Evolutionary conservation across 208 protist species (phyloP), one percentile per base, ranked within the genome.

Genomic region (Trypanosoma vivax): DNA sequence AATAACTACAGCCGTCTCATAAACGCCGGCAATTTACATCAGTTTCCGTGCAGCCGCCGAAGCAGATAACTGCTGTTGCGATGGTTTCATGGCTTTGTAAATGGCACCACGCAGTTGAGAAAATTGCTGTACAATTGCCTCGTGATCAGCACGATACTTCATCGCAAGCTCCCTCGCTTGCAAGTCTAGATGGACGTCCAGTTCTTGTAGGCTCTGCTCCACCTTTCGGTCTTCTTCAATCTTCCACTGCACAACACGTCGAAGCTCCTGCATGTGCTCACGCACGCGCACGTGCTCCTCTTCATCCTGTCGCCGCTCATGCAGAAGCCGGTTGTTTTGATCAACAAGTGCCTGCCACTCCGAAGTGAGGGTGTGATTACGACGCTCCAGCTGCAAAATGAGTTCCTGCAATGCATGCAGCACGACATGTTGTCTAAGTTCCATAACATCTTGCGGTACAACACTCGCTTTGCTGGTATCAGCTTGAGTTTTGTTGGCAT

Each of bases 121-220:
- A 49, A 94, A 94, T 35, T 82, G 83, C 3, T 57, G 43, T 38
- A 76, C 64, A 64, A 92, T 92, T 13, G 53, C 48, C 14, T 92
- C 88, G n/a, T 84, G 80, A 38, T 94, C 88, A 4, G 76, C 62
- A 14, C 68, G 33, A 58, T 92, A 94, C 66, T 79, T 83, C 72
- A 87, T 63, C 1, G 80, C 81, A 14, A 94, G 60, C 51, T 94
- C 83, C 0, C 82, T 47, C n/a, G 80, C 80, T 48, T 94, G 88
- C 60, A 73, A 29, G 40, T 90, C 80, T 7, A 94, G 71, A 41
- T 90, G 79, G 2, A 21, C 47, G 29, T 92, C 83, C 6, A 94
- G 54, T 31, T 69, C 54, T 9, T 70, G 69, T 33, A 94, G 55
- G 35, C 69, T 88, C 51, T 71, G 63, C 70, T 94, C 83, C 24